Percentiles rank a stretch among this genome's conserved stretches.
phyloP scores from a whole-genome alignment of 805 yeast genomes.

The Grigorovia humatica region DNA sequence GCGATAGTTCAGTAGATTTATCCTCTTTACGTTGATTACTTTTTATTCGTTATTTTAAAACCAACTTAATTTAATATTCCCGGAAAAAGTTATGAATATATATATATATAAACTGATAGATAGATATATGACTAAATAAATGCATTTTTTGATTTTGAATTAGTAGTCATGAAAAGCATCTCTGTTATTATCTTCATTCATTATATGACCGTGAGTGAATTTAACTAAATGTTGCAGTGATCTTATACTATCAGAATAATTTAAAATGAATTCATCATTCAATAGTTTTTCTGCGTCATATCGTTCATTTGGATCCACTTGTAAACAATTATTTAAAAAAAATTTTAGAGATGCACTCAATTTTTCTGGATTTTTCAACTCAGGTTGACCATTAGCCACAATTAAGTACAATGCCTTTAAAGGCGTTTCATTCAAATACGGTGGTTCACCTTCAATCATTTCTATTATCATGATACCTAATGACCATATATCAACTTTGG shows the following conservation, averaged over 20 bases:
- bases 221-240: conserved; percentile 60
- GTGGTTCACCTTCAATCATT: conserved; percentile 99
- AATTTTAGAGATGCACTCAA: conserved; percentile 56
- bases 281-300: conserved; percentile 69
- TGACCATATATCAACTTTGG: conserved; percentile 96
- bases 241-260: conserved; percentile 46
- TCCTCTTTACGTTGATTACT: neutral
- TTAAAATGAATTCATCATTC: conserved; percentile 49
- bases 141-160: neutral
- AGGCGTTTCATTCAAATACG: conserved; percentile 93
- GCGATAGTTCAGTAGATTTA: neutral
- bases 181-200: conserved; percentile 1
- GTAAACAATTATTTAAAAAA: conserved; percentile 69
- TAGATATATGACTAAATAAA: neutral
- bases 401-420: conserved; percentile 85
- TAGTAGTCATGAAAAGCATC: neutral
- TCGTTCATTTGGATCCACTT: conserved; percentile 73
- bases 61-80: neutral
- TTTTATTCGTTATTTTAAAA: no score
- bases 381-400: conserved; percentile 95
- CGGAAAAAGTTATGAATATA: neutral
- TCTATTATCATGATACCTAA: conserved; percentile 96
- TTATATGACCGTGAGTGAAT: conserved; percentile 2
- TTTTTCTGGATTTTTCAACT: conserved; percentile 77
- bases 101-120: neutral